Evolutionary conservation across 352 stramenopile species (phyloP), one percentile per base, ranked within the genome.

Genomic region (Phytophthora multivora): DNA sequence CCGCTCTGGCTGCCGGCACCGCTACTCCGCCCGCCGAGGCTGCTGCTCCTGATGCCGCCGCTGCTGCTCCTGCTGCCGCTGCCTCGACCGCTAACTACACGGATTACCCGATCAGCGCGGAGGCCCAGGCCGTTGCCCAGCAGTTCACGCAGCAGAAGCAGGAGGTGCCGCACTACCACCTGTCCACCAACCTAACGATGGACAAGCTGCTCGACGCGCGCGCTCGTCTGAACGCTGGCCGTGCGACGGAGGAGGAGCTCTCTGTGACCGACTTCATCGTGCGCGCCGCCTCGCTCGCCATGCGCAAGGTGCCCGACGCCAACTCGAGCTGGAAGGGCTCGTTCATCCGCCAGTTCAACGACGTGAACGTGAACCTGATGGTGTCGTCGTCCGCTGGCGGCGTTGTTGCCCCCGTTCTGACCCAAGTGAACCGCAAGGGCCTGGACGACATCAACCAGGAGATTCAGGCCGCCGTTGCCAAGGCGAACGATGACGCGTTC

Each of bases 261-360:
- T 98, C 94, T 8, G 96, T 99, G 43, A 99, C 99, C 77, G 97
- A 99, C 73, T 92, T 99, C 63, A 86, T 99, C 50, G 96, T 99
- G 61, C 97, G 97, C 52, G 95, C 95, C 26, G 95, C 85, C 13
- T 97, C 97, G 36, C 79, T 99, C 42, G 96, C 97, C 10, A 94
- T 99, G 63, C 85, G 95, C 58, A 97, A 99, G 77, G 91, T 99
- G 39, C 97, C 97, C 5, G 90, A 98, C 62, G 91, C 85, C 48
- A 94, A 94, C 78, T 98, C 71, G 62, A 78, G 75, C 58, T 95
- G 81, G 82, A 86, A 90, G 64, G 81, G 86, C 65, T 91, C 79
- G 59, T 97, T 98, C 60, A 96, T 99, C 49, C 90, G 97, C 45
- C 86, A 98, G 60, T 99, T 97, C 76, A 84, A 98, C 62, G 89